Evolutionary conservation across 2,329 filamentous ascomycete species (phyloP).

Genomic region (Drechslera avenae): DNA sequence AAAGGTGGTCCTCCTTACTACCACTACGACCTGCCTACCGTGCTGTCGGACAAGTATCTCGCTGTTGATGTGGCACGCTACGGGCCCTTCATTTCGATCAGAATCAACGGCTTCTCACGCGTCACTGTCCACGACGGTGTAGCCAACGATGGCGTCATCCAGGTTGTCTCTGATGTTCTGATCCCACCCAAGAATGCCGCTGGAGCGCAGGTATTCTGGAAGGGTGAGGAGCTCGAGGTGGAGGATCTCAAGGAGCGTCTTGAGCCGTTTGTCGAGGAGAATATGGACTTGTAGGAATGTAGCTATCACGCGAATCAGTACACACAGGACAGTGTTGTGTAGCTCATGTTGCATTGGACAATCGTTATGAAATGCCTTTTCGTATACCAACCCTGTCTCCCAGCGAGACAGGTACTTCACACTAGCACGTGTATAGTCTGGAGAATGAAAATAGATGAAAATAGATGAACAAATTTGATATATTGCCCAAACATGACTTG

Average conservation of each 20-base stretch:
- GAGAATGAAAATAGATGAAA: background rate
- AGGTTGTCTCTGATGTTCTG: slow-evolving; percentile 73
- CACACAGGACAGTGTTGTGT: background rate
- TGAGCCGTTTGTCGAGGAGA: slow-evolving; percentile 40
- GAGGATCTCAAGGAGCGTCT: slow-evolving; percentile 65
- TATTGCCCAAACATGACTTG: too few species aligned
- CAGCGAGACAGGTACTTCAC: background rate
- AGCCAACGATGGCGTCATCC: slow-evolving; percentile 80
- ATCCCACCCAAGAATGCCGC: slow-evolving; percentile 70
- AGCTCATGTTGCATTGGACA: slow-evolving; percentile 1
- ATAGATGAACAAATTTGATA: background rate
- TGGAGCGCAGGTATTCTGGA: slow-evolving; percentile 43
- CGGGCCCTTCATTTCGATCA: slow-evolving; percentile 71
- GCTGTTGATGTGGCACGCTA: slow-evolving; percentile 73
- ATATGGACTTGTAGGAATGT: slow-evolving; percentile 36
- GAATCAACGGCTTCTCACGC: slow-evolving; percentile 73
- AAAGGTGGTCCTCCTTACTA: slow-evolving; percentile 52
- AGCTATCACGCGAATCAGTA: background rate
- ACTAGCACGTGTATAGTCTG: background rate
- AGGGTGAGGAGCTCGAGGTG: slow-evolving; percentile 60
- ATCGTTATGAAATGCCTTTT: slow-evolving; percentile 4
- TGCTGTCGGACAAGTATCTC: slow-evolving; percentile 69
- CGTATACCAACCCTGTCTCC: slow-evolving; percentile 1
- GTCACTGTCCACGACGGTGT: slow-evolving; percentile 73
- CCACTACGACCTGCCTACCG: slow-evolving; percentile 73